Evolutionary conservation across 208 protist species (phyloP), one percentile per base, ranked within the genome.

Genomic region (Naegleria gruberi): DNA sequence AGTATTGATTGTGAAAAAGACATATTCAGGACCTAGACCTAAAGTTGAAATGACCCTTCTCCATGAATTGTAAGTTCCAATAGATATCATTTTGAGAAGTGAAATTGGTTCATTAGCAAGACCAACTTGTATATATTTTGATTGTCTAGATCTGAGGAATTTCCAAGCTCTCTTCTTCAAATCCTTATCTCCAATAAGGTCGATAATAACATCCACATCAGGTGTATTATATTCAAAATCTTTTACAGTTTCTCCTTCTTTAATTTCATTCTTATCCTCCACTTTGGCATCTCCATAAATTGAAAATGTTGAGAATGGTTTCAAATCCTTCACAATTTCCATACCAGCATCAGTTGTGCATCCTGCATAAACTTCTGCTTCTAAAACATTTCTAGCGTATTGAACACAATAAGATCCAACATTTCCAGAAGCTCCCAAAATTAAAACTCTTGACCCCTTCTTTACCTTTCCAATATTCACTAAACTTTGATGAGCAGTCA

Each of bases 381-480:
- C 46, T 26, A 88, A 65, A 5, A 88, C 84, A 37, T 88, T 51
- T 23, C 65, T 88, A 2, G 44, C 43, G 42, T 88, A 88, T 65
- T 88, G 84, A 19, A 65, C 26, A 43, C 37, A 30, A 65, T 44
- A 88, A 40, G 4, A 42, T 30, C 84, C 84, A 65, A 65, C 84
- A 65, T 42, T 42, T 43, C 84, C 84, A 88, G n/a, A 17, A 43
- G 37, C 84, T 43, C 84, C 84, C 12, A 88, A 65, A 88, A 88
- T 65, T 23, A 88, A 42, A 26, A 88, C 46, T 57, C 17, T 65
- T 43, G 8, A 8, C 30, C 40, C 42, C 46, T 40, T 37, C 12
- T 65, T 42, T 0, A 86, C 15, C 34, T 86, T 86, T 41, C 83
- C 83, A 87, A 55, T 55, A 23, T 87, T 26, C 0, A 87, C 44